Conservation (phyloP, 495 filamentous ascomycete genomes). For the Delitschia confertaspora region DNA sequence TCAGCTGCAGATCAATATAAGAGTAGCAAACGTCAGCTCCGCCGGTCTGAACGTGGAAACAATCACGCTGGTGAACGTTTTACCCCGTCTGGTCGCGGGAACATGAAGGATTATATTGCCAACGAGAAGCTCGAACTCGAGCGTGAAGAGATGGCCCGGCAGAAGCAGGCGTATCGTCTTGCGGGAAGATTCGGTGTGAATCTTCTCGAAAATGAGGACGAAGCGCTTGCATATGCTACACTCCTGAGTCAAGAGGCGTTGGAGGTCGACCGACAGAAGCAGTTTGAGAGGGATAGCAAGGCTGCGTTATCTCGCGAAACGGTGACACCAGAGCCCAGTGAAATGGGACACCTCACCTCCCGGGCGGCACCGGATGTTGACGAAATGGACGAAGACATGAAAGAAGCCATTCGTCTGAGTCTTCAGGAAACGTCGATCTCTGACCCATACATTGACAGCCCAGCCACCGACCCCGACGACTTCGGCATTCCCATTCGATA, state of each 20-base stretch:
- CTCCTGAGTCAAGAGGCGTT: slow-evolving; percentile 78
- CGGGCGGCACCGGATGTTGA: slow-evolving; percentile 42
- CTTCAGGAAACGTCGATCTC: slow-evolving; percentile 45
- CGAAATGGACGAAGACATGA: slow-evolving; percentile 64
- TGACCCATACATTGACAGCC: slow-evolving; percentile 2
- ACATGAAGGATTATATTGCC: slow-evolving; percentile 67
- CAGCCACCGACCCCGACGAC: not conserved
- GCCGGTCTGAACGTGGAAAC: slow-evolving; percentile 50
- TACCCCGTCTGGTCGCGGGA: slow-evolving; percentile 51
- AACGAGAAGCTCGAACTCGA: slow-evolving; percentile 73
- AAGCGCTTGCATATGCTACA: slow-evolving; percentile 78
- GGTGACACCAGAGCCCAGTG: slow-evolving; percentile 18
- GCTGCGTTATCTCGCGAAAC: slow-evolving; percentile 31
- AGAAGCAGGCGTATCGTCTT: slow-evolving; percentile 55
- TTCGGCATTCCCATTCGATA: slow-evolving; percentile 36
- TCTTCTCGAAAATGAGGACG: slow-evolving; percentile 68
- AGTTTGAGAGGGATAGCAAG: slow-evolving; percentile 41
- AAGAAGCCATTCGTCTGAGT: slow-evolving; percentile 71
- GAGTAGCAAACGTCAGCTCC: slow-evolving; percentile 51
- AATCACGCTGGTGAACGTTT: slow-evolving; percentile 49
- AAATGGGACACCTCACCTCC: slow-evolving; percentile 4
- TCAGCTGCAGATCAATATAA: slow-evolving; percentile 54
- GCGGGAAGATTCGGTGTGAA: slow-evolving; percentile 75
- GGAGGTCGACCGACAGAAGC: slow-evolving; percentile 49
- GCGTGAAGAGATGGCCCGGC: slow-evolving; percentile 56